Percentiles rank a stretch among this genome's conserved stretches.
Conservation (phyloP, 768 basidiomycete species). For the Tephrocybe sp. region DNA sequence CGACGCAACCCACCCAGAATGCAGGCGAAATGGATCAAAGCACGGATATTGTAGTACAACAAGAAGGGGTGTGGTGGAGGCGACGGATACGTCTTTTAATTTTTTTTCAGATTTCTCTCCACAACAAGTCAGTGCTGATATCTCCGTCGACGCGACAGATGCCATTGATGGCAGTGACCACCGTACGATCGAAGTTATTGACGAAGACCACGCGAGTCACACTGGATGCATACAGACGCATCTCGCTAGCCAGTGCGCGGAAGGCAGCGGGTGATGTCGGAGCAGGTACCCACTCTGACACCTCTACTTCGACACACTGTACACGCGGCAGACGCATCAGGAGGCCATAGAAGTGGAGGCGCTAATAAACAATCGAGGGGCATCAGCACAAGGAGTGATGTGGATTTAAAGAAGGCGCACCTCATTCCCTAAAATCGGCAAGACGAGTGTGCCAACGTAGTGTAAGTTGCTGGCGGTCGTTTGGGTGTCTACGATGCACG, state of each 20-base stretch:
- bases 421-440: slow-evolving; percentile 56
- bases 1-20: neutral
- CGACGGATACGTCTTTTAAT: neutral
- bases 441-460: slow-evolving; percentile 62
- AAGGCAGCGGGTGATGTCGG: slow-evolving; percentile 50
- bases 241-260: slow-evolving; percentile 56
- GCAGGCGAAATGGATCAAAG: neutral
- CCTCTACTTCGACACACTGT: slow-evolving; percentile 58
- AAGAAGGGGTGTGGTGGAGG: neutral
- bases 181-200: slow-evolving; percentile 57
- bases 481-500: slow-evolving; percentile 33
- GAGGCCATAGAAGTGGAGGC: slow-evolving; percentile 58
- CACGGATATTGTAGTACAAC: neutral
- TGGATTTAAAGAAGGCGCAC: slow-evolving; percentile 29
- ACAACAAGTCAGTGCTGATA: slow-evolving; percentile 26
- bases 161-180: slow-evolving; percentile 36
- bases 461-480: slow-evolving; percentile 37
- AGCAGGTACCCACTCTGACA: slow-evolving; percentile 63
- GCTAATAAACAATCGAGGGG: slow-evolving; percentile 31
- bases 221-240: slow-evolving; percentile 57
- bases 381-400: slow-evolving; percentile 5
- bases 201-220: slow-evolving; percentile 58
- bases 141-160: slow-evolving; percentile 31
- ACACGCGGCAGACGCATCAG: slow-evolving; percentile 51
- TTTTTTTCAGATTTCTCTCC: slow-evolving; percentile 28